These are phyloP conservation scores for Morella rubra DNA, from an alignment of 306 rosid species.

Conservation along the genomic window DNA sequence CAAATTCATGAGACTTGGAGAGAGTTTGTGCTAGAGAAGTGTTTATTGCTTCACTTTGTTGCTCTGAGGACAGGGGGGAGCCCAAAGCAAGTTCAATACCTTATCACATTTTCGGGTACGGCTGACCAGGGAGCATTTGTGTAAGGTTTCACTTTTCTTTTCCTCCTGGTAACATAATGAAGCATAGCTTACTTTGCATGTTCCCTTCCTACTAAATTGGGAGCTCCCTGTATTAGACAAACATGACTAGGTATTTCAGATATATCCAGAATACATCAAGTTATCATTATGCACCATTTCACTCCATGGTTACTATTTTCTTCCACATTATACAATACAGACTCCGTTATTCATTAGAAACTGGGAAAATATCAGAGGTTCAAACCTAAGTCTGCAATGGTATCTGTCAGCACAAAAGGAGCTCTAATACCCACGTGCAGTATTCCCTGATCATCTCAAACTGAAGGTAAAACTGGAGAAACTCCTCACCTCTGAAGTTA, in stretches of 20 bases:
- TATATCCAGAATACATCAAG: not conserved
- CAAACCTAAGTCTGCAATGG: not conserved
- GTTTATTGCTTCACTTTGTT: not conserved
- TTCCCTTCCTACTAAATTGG: not conserved
- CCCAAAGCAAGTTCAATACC: not conserved
- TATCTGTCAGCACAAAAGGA: not conserved
- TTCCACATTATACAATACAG: not conserved
- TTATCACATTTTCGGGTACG: not conserved
- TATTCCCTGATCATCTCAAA: constrained; percentile 1
- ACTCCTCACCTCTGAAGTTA: not conserved
- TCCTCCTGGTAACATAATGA: not conserved
- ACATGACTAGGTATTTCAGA: not conserved
- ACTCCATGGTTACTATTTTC: not conserved
- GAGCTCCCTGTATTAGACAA: not conserved
- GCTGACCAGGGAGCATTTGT: not conserved
- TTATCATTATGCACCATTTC: not conserved
- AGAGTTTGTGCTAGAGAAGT: not conserved
- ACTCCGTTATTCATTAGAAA: not conserved
- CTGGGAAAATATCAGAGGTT: not conserved
- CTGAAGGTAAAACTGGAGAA: not conserved
- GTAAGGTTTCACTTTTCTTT: not conserved
- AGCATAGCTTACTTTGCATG: not conserved
- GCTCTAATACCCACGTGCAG: not conserved
- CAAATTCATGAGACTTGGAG: too few relatives aligned
- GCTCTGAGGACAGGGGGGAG: not conserved